Percentiles rank a stretch among this genome's conserved stretches.
Evolutionary conservation across 192 early-diverging fungal species (phyloP).

Genomic region (Coemansia umbellata): DNA sequence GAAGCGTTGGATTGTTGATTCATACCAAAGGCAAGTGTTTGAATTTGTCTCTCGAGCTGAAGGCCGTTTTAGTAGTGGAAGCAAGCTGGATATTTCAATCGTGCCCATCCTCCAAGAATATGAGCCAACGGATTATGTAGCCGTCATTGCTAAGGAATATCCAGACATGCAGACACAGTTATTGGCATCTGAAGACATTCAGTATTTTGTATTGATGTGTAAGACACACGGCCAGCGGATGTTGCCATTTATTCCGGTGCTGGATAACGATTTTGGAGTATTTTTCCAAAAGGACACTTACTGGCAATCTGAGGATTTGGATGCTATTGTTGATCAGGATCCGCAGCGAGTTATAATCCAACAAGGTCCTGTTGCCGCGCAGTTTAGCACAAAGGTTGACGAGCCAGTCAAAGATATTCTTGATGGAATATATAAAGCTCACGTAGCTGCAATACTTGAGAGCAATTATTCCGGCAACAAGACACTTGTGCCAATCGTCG

Average conservation of each 20-base stretch:
- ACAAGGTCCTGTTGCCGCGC: constrained; percentile 83
- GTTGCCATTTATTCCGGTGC: constrained; percentile 81
- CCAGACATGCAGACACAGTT: constrained; percentile 10
- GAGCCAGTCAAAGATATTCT: constrained; percentile 88
- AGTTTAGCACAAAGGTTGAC: constrained; percentile 69
- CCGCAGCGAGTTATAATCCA: constrained; percentile 78
- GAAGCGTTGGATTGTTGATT: constrained; percentile 73
- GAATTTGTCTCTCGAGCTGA: constrained; percentile 82
- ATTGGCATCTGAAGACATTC: constrained; percentile 31
- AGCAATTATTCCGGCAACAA: constrained; percentile 64
- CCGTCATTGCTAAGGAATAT: constrained; percentile 8
- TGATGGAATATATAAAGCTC: constrained; percentile 74
- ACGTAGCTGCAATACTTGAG: constrained; percentile 70
- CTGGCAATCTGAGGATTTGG: constrained; percentile 88
- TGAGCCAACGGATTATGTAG: background rate
- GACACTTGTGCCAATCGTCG: constrained; percentile 64
- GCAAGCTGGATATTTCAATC: background rate
- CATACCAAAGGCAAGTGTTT: constrained; percentile 65
- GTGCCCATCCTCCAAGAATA: background rate
- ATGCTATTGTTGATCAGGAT: constrained; percentile 80
- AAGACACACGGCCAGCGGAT: constrained; percentile 76
- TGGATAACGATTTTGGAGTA: constrained; percentile 86
- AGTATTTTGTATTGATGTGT: constrained; percentile 30
- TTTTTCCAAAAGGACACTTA: constrained; percentile 88
- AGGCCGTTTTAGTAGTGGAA: constrained; percentile 61